Base-by-base conservation (phyloP, 2,329 filamentous ascomycete species). In the Dactylellina haptotyla region DNA sequence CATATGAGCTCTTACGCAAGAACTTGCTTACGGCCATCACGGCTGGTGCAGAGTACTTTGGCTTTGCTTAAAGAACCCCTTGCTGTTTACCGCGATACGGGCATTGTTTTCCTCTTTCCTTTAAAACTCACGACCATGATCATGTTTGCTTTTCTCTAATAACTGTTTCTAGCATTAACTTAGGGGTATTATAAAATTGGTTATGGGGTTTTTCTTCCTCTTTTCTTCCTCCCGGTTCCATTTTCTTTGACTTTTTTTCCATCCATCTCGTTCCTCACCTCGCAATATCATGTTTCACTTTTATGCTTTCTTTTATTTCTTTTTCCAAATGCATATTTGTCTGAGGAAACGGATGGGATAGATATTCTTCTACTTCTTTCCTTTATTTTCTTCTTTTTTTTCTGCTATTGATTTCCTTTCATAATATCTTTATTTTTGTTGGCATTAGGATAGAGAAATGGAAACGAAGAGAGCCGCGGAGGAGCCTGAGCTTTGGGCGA, bases 11-110 rank as follows among this genome's bases (percentile, higher is more conserved):
- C 77, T 87, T 99, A 75, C 89, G 95, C 75, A 88, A 91, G 78
- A 93, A 95, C 80, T 83, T 99, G 72, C 89, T 96, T 81, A 98
- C 93, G 77, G 95, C 95, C 75, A 97, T 99, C 82, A 99, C 95
- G n/a, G 90, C 93, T 77, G 95, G 95, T 77, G 95, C 93, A 83
- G 94, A 98, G 81, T 98, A 90, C 81, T 99, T 99, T 81, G 95
- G 95, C 75, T 98, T 99, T 82, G 94, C 95, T 78, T 98, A 90
- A 84, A 61, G 37, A 63, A 69, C 37, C 53, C 48, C 32, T 18
- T 51, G 37, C n/a, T 48, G 3, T 50, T 23, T 50, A 4, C n/a
- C n/a, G 26, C 32, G 39, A 54, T 39, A 16, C 30, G 50, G 3
- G 10, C 12, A 20, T 32, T 14, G 56, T 32, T 39, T n/a, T 45